Conservation (phyloP, 441 rosid species). For the Kokia cookei region DNA sequence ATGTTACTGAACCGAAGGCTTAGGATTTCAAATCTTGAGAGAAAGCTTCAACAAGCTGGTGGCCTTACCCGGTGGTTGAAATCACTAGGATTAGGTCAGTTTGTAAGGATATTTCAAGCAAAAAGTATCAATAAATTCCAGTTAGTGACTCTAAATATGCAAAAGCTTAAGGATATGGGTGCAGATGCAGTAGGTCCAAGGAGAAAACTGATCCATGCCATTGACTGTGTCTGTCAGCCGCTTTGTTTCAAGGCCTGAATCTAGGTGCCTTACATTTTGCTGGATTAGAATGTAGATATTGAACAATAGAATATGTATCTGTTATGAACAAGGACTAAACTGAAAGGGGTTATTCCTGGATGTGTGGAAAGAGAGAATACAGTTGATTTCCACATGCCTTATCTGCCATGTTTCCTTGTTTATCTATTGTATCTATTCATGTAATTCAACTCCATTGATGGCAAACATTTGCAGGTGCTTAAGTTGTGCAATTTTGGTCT, state of each 20-base stretch:
- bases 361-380: background rate
- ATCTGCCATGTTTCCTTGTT: background rate
- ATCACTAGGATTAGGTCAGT: slow-evolving; percentile 73
- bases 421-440: background rate
- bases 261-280: background rate
- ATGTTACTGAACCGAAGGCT: slow-evolving; percentile 43
- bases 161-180: slow-evolving; percentile 96
- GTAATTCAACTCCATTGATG: background rate
- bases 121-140: slow-evolving; percentile 58
- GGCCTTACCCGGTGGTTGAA: slow-evolving; percentile 74
- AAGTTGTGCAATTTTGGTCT: background rate
- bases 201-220: slow-evolving; percentile 90
- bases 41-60: slow-evolving; percentile 69
- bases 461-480: background rate
- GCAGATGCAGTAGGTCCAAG: slow-evolving; percentile 91
- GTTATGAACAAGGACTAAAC: background rate
- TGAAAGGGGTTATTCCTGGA: background rate
- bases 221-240: slow-evolving; percentile 73
- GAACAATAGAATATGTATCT: background rate
- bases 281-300: background rate
- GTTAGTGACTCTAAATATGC: slow-evolving; percentile 77
- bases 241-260: slow-evolving; percentile 30
- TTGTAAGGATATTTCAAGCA: slow-evolving; percentile 60
- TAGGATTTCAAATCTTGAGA: slow-evolving; percentile 65
- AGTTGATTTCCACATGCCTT: background rate